A percentile compares a stretch with the other conserved stretches of the same genome.
Conservation (phyloP, 441 rosid genomes). For the Syzygium malaccense region DNA sequence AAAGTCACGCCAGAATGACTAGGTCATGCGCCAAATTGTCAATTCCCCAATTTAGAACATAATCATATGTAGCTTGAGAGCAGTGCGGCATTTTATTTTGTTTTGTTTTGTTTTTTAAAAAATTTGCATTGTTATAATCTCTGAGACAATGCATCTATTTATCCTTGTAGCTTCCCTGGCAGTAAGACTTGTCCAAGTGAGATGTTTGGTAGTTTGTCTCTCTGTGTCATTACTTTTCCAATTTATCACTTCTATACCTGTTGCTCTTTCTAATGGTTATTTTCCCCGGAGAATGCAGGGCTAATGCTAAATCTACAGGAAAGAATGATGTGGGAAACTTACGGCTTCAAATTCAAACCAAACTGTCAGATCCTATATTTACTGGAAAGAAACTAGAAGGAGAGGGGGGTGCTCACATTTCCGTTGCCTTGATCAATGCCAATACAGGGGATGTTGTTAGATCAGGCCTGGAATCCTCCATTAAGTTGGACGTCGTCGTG, state of each 20-base stretch:
- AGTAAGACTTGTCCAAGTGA: neutral
- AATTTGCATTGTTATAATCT: neutral
- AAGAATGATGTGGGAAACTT: neutral
- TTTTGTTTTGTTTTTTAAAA: neutral
- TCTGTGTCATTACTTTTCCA: neutral
- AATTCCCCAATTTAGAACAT: neutral
- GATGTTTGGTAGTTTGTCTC: neutral
- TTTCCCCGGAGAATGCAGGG: neutral
- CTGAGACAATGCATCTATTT: neutral
- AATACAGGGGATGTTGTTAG: neutral
- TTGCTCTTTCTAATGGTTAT: neutral
- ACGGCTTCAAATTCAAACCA: neutral
- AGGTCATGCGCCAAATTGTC: rapidly evolving
- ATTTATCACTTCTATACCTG: neutral
- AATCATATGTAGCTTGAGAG: neutral
- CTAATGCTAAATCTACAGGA: rapidly evolving
- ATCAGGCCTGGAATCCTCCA: neutral
- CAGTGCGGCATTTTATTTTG: neutral
- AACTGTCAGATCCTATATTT: neutral
- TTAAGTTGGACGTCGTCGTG: neutral
- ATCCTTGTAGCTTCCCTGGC: neutral
- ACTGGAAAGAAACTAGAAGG: neutral
- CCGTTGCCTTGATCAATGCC: neutral
- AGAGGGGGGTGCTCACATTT: neutral
- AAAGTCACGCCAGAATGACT: neutral